Conservation (phyloP, 768 basidiomycete genomes). For the Trametopsis cervina region DNA sequence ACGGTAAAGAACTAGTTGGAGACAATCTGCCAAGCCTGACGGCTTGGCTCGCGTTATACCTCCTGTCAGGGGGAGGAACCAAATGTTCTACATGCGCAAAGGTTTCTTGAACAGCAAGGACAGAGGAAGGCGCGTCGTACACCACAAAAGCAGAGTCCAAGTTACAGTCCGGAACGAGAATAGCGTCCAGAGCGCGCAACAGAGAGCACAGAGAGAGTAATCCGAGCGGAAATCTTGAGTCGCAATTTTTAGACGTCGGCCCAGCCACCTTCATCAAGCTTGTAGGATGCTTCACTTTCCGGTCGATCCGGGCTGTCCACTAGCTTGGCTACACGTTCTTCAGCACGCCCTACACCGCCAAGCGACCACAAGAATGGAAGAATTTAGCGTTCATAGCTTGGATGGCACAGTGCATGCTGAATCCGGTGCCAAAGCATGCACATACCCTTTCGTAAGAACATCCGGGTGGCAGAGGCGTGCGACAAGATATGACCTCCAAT, state of each 20-base stretch:
- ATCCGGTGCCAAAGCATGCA: background rate
- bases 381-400: background rate
- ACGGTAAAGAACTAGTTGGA: no score
- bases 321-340: slow-evolving; percentile 85
- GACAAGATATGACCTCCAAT: slow-evolving; percentile 88
- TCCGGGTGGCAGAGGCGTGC: slow-evolving; percentile 79
- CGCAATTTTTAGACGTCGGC: slow-evolving; percentile 66
- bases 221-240: no score
- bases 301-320: slow-evolving; percentile 87
- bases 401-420: background rate
- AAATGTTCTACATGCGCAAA: no score
- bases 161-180: no score
- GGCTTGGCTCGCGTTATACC: no score
- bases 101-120: no score
- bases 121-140: no score
- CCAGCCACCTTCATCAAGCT: slow-evolving; percentile 89
- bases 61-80: no score
- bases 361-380: background rate
- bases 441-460: slow-evolving; percentile 83
- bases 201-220: no score
- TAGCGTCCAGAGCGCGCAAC: no score
- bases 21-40: no score
- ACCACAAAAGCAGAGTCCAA: no score
- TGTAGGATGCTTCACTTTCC: slow-evolving; percentile 88
- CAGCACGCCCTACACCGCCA: slow-evolving; percentile 69